These are phyloP conservation scores for Komagataella phaffii DNA, from an alignment of 805 yeast species.

Conservation along the genomic window DNA sequence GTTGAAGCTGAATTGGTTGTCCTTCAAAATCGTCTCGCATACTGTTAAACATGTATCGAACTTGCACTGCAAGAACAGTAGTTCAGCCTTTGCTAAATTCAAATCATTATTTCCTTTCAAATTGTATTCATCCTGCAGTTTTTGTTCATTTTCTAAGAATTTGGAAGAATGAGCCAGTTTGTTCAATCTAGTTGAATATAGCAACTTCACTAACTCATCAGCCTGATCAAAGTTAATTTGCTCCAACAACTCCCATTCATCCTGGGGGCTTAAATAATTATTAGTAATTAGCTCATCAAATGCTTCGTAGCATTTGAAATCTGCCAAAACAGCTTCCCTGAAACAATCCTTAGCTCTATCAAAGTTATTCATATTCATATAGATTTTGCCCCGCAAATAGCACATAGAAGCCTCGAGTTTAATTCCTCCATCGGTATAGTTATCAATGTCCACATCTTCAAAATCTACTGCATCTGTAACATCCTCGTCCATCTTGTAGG, in stretches of 20 bases:
- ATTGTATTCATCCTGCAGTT: constrained; percentile 59
- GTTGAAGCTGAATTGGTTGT: constrained; percentile 60
- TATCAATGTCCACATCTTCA: neutral
- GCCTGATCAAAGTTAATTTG: constrained; percentile 55
- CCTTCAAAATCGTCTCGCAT: constrained; percentile 46
- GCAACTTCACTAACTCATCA: constrained; percentile 63
- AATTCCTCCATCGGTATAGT: constrained; percentile 61
- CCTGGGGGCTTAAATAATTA: constrained; percentile 66
- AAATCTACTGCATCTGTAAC: constrained; percentile 16
- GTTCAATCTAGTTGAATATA: constrained; percentile 67
- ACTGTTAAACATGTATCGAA: constrained; percentile 63
- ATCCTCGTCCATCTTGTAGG: constrained; percentile 32
- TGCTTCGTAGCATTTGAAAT: constrained; percentile 89
- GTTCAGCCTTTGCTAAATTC: constrained; percentile 53
- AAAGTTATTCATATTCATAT: constrained; percentile 70
- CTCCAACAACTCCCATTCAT: constrained; percentile 72
- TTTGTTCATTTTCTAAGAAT: constrained; percentile 51
- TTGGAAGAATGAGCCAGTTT: constrained; percentile 50
- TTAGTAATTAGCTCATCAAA: constrained; percentile 65
- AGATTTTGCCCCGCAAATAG: constrained; percentile 71
- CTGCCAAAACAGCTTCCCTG: constrained; percentile 75
- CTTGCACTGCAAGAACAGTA: constrained; percentile 60
- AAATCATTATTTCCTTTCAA: constrained; percentile 61
- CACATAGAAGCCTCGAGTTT: constrained; percentile 81
- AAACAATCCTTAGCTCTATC: constrained; percentile 79